Base-by-base conservation (phyloP, 345 rosid species). In the Erodium maritimum region DNA sequence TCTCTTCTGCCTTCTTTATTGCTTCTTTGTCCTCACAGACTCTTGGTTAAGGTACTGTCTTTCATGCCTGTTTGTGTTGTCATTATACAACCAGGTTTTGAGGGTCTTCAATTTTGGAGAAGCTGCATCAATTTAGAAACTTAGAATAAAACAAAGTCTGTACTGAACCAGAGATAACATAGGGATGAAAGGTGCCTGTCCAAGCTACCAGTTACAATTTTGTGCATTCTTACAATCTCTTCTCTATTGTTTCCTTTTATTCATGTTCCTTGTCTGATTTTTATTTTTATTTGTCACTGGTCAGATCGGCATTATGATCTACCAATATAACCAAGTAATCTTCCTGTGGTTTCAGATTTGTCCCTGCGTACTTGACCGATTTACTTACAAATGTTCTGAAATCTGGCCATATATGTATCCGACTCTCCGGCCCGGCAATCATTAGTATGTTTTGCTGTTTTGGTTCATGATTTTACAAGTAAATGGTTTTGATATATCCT, bases 401-500 rank as follows among this genome's bases (percentile, higher is more conserved):
- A n/a, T n/a, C n/a, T n/a, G n/a, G n/a, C n/a, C n/a, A n/a, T n/a
- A n/a, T n/a, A n/a, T n/a, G n/a, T n/a, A n/a, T n/a, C n/a, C n/a
- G n/a, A n/a, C n/a, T n/a, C n/a, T n/a, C n/a, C n/a, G n/a, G n/a
- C n/a, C n/a, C n/a, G n/a, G 4, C 2, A 29, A 3, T 29, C 37
- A 29, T 29, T 5, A 29, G 37, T 3, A 29, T 29, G 59, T 52
- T 50, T n/a, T 61, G 61, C 63, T 70, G 23, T 63, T 46, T 63
- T 62, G 46, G 74, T 74, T 67, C n/a, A n/a, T 58, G 60, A 57
- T 62, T 67, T 66, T 58, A 56, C 60, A 61, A 67, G 70, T 70
- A 63, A 72, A 69, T 69, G 68, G 46, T 62, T 63, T 54, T 57
- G n/a, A n/a, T n/a, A n/a, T n/a, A 71, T 80, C 58, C 70, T 80